Evolutionary conservation across 2,329 filamentous ascomycete genomes (phyloP).

Genomic region (Alternaria sp.): DNA sequence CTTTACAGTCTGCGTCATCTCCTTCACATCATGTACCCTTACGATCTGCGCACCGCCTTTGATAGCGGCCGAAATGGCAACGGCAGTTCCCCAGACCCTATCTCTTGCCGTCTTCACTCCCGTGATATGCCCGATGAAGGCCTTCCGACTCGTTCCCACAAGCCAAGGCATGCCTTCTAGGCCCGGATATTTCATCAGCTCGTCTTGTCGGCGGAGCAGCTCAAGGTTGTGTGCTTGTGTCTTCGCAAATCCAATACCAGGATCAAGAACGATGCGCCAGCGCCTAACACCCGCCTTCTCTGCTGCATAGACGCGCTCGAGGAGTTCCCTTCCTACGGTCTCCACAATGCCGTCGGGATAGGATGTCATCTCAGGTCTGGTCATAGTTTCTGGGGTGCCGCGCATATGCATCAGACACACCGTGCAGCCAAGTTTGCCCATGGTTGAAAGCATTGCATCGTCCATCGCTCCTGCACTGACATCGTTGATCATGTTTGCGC

Average conservation of each 20-base stretch:
- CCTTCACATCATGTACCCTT: constrained; percentile 86
- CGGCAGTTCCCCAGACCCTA: constrained; percentile 85
- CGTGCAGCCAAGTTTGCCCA: constrained; percentile 79
- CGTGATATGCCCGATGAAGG: constrained; percentile 85
- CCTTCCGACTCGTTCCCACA: constrained; percentile 86
- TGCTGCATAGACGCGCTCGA: constrained; percentile 76
- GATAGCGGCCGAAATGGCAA: constrained; percentile 84
- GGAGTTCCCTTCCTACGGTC: constrained; percentile 73
- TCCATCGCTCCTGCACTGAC: constrained; percentile 86
- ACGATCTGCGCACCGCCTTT: constrained; percentile 91
- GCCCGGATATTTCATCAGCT: constrained; percentile 61
- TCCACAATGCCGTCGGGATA: constrained; percentile 75
- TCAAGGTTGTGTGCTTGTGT: constrained; percentile 81
- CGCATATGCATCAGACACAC: constrained; percentile 94
- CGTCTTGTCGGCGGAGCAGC: constrained; percentile 72
- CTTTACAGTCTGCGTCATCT: constrained; percentile 84
- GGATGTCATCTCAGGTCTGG: constrained; percentile 54
- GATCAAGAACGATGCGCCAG: constrained; percentile 95
- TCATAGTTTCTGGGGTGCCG: constrained; percentile 86
- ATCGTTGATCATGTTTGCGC: constrained; percentile 95
- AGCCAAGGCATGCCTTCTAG: constrained; percentile 83
- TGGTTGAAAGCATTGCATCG: constrained; percentile 79
- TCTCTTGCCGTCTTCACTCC: constrained; percentile 75
- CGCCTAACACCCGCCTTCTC: constrained; percentile 82
- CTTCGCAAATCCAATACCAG: constrained; percentile 95